Base-by-base conservation (phyloP, 768 basidiomycete genomes). In the Trametes villosa region DNA sequence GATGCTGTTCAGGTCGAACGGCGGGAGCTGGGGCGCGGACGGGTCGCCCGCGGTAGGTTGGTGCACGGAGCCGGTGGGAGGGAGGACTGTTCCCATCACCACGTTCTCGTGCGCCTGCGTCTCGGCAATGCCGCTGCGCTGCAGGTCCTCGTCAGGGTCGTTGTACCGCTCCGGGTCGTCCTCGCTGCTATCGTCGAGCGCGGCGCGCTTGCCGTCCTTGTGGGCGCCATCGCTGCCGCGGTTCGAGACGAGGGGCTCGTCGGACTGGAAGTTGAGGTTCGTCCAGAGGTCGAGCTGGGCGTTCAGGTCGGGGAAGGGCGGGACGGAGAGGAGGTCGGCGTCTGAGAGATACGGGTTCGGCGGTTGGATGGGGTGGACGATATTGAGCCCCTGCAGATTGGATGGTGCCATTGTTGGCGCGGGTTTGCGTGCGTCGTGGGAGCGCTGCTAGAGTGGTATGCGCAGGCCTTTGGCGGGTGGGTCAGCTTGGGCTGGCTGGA, bases 221-320 rank as follows among this genome's bases (percentile, higher is more conserved):
- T 71, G 66, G 20, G 52, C 79, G n/a, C 82, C 81, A 3, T 78
- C 72, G 20, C 69, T 72, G 26, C 73, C 68, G 12, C 50, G 55
- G 34, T 51, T 48, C 20, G 59, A 48, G 31, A 64, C 51, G n/a
- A 85, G 75, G 20, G 81, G 79, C 46, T 92, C 92, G 68, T 92
- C 90, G 0, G 84, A 85, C 60, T 92, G 86, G 70, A 94, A 94
- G 9, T 86, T 75, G 57, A 94, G 79, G 73, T 91, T 87, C 15
- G 90, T 89, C 93, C 93, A 94, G 54, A 94, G 78, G 72, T 89
- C 87, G 53, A 92, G 86, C 71, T 91, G 90, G 0, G 90, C 86
- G 20, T 81, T 79, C 55, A 93, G 79, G 75, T 94, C 92, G 12
- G 88, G 87, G 70, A 85, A 90, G 0, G 86, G 77, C 26, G 84